A percentile compares a stretch with the other conserved stretches of the same genome.
phyloP scores from a whole-genome alignment of 352 stramenopile species.

The Globisporangium perplexum region DNA sequence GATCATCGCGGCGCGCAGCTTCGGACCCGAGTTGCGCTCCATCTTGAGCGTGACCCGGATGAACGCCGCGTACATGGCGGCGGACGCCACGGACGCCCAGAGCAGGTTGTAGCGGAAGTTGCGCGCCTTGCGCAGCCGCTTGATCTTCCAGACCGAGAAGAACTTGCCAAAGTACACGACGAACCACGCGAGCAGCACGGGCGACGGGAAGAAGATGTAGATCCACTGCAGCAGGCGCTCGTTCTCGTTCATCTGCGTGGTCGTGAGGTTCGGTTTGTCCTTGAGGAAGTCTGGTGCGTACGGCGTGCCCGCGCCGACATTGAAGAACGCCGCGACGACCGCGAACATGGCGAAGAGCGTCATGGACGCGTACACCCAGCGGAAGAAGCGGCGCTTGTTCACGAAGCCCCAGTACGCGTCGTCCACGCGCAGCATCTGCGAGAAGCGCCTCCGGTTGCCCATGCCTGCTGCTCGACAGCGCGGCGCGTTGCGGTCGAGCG shows the following conservation, averaged over 20 bases:
- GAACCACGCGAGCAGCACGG: constrained; percentile 60
- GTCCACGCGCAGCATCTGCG: constrained; percentile 66
- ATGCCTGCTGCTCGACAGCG: no score
- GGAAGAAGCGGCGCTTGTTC: constrained; percentile 68
- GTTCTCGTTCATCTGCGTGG: constrained; percentile 65
- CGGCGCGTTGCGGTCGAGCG: not conserved
- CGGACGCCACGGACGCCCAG: constrained; percentile 45
- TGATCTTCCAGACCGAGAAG: constrained; percentile 70
- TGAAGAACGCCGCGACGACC: constrained; percentile 70
- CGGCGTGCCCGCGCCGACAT: constrained; percentile 49
- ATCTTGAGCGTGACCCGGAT: constrained; percentile 57
- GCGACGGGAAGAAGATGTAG: constrained; percentile 69
- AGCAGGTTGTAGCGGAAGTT: constrained; percentile 86
- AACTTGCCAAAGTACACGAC: constrained; percentile 83
- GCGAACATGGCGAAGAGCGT: constrained; percentile 76
- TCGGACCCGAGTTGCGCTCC: constrained; percentile 48
- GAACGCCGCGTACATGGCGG: constrained; percentile 45
- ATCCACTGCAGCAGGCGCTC: constrained; percentile 63
- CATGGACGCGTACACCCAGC: constrained; percentile 62
- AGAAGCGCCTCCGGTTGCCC: constrained; percentile 55
- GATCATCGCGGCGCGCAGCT: constrained; percentile 54
- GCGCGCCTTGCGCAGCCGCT: constrained; percentile 62
- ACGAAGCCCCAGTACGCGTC: constrained; percentile 77
- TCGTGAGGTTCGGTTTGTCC: constrained; percentile 36
- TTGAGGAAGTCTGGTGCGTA: constrained; percentile 43